phyloP scores from a whole-genome alignment of 495 filamentous ascomycete species.

The Neurospora sp. region DNA sequence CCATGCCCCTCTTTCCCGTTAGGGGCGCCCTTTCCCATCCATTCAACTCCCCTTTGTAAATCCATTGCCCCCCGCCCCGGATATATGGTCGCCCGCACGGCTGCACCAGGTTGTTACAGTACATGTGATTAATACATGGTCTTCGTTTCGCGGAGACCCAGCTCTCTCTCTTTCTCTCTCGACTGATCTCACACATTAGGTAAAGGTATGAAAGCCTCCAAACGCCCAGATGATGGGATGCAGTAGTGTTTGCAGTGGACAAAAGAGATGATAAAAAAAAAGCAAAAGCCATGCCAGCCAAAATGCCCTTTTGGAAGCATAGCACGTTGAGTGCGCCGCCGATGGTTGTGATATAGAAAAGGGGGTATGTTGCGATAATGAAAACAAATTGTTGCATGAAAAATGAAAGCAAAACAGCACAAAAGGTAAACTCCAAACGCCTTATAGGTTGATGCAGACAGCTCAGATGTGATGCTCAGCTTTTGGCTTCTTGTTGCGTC shows the following conservation, averaged over 20 bases:
- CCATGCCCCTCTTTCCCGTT: not conserved
- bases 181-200: not conserved
- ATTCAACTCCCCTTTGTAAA: not conserved
- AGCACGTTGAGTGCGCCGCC: not conserved
- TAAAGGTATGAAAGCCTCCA: not conserved
- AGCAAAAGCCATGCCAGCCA: not conserved
- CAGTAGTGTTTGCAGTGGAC: not conserved
- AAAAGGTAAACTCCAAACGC: not conserved
- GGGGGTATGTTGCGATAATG: not conserved
- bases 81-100: not conserved
- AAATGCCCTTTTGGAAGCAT: not conserved
- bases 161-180: not conserved
- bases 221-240: not conserved
- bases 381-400: not conserved
- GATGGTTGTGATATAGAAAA: not conserved
- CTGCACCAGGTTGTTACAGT: not conserved
- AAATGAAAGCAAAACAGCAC: not conserved
- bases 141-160: not conserved
- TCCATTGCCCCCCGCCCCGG: not conserved
- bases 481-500: slow-evolving; percentile 10
- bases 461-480: not conserved
- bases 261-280: not conserved
- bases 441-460: not conserved
- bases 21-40: not conserved
- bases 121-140: not conserved